Percentiles rank a stretch among this genome's conserved stretches.
Conservation (phyloP, 805 yeast species). For the Wickerhamomyces bovis region DNA sequence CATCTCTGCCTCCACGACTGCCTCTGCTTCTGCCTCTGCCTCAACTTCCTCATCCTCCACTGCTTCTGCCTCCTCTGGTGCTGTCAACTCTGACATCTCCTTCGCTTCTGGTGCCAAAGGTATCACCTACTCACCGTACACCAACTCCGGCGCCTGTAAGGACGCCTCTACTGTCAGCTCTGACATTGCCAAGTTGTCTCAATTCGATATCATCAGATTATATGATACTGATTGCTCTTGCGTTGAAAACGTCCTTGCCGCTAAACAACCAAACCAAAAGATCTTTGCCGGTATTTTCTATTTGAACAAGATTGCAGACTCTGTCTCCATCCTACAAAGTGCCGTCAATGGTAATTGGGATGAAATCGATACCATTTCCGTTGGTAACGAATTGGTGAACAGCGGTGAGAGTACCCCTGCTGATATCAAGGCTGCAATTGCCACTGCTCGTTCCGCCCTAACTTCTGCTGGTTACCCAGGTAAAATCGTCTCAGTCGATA, state of each 20-base stretch:
- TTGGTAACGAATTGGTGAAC: constrained; percentile 91
- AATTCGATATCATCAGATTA: constrained; percentile 48
- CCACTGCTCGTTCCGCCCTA: constrained; percentile 40
- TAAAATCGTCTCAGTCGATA: constrained; percentile 57
- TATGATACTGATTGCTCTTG: constrained; percentile 61
- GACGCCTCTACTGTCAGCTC: constrained; percentile 37
- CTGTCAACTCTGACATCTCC: constrained; percentile 22
- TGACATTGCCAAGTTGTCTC: constrained; percentile 40
- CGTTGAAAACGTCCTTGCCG: constrained; percentile 44
- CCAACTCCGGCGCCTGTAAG: constrained; percentile 50
- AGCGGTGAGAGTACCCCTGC: constrained; percentile 40
- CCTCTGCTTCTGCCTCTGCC: constrained; percentile 10
- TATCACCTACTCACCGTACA: constrained; percentile 62
- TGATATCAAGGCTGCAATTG: constrained; percentile 42
- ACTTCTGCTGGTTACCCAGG: constrained; percentile 45
- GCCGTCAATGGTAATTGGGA: constrained; percentile 53
- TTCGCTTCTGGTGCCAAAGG: constrained; percentile 43
- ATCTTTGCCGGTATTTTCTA: constrained; percentile 56
- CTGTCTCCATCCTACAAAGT: constrained; percentile 35
- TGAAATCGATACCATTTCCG: constrained; percentile 58
- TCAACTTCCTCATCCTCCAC: constrained; percentile 24
- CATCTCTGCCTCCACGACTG: constrained; percentile 12
- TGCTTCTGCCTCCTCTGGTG: constrained; percentile 27
- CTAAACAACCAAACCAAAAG: constrained; percentile 42
- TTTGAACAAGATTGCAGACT: constrained; percentile 36